Evolutionary conservation across 2,329 filamentous ascomycete genomes (phyloP).

Genomic region (Seiridium cupressi): DNA sequence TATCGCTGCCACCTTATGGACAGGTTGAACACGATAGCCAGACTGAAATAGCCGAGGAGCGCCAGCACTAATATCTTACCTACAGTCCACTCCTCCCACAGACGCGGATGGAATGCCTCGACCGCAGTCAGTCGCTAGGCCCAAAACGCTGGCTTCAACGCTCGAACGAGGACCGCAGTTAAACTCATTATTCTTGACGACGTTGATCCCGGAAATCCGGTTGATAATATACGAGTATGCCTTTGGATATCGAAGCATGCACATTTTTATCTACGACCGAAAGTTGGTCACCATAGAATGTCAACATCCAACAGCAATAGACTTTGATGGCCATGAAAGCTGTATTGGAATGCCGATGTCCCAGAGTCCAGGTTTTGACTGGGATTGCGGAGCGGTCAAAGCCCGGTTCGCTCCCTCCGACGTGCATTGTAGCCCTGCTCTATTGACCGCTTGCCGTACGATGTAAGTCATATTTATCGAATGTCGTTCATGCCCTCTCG

Average conservation of each 20-base stretch:
- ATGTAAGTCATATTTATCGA: background rate
- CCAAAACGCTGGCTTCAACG: background rate
- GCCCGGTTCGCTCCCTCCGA: background rate
- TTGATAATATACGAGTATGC: background rate
- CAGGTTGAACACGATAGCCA: too few species aligned
- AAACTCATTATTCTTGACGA: background rate
- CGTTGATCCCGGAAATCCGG: background rate
- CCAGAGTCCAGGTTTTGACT: background rate
- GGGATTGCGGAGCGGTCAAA: background rate
- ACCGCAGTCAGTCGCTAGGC: too few species aligned
- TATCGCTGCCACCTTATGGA: too few species aligned
- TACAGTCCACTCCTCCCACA: too few species aligned
- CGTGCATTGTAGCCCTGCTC: background rate
- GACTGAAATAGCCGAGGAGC: too few species aligned
- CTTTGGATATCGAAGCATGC: background rate
- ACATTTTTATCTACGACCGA: conserved; percentile 5
- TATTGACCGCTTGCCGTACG: background rate
- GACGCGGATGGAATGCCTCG: too few species aligned
- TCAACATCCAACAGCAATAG: background rate
- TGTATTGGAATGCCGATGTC: background rate
- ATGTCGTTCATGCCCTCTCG: background rate
- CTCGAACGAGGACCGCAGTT: background rate
- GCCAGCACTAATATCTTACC: too few species aligned
- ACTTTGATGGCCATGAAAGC: background rate
- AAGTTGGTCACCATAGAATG: background rate